A percentile compares a stretch with the other conserved stretches of the same genome.
These are phyloP conservation scores for Lachancea sp. DNA, from an alignment of 805 yeast species.

Conservation along the genomic window DNA sequence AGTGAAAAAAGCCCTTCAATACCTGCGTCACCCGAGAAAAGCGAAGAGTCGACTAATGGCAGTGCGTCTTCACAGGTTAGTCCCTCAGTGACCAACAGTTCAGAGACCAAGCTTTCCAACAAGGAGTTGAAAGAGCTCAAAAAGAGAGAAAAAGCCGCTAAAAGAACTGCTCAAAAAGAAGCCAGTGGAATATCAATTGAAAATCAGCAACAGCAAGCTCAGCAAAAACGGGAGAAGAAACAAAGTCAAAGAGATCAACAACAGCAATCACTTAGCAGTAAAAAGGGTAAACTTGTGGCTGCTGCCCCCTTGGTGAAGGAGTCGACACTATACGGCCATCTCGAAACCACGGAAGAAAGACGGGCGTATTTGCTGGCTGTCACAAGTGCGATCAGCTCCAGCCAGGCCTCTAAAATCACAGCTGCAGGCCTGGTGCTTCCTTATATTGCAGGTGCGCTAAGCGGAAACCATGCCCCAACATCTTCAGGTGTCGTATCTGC, in stretches of 20 bases:
- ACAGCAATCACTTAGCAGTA: slow-evolving; percentile 36
- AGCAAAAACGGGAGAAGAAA: slow-evolving; percentile 40
- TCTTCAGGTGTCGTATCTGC: slow-evolving; percentile 16
- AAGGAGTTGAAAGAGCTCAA: slow-evolving; percentile 85
- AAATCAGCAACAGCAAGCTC: slow-evolving; percentile 35
- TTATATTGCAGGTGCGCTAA: slow-evolving; percentile 23
- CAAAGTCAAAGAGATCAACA: slow-evolving; percentile 39
- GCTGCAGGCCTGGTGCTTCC: slow-evolving; percentile 34
- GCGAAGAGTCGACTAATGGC: background rate
- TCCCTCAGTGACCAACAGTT: slow-evolving; percentile 1
- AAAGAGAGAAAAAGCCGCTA: slow-evolving; percentile 86
- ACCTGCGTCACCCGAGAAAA: background rate
- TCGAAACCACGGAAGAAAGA: slow-evolving; percentile 75
- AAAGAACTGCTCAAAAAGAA: slow-evolving; percentile 81
- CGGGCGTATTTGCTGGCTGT: slow-evolving; percentile 36
- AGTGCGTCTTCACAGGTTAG: slow-evolving; percentile 2
- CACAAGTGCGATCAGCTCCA: slow-evolving; percentile 29
- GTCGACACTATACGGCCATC: slow-evolving; percentile 68
- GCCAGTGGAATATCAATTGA: slow-evolving; percentile 49
- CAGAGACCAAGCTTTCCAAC: slow-evolving; percentile 44
- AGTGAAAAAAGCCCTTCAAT: background rate
- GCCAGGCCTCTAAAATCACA: slow-evolving; percentile 31
- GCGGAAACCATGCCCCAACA: slow-evolving; percentile 22
- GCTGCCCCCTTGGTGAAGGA: slow-evolving; percentile 38
- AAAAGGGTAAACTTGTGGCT: slow-evolving; percentile 37